Evolutionary conservation across 73 alveolate genomes (phyloP), one percentile per base, ranked within the genome.

Genomic region (Breviolum minutum): DNA sequence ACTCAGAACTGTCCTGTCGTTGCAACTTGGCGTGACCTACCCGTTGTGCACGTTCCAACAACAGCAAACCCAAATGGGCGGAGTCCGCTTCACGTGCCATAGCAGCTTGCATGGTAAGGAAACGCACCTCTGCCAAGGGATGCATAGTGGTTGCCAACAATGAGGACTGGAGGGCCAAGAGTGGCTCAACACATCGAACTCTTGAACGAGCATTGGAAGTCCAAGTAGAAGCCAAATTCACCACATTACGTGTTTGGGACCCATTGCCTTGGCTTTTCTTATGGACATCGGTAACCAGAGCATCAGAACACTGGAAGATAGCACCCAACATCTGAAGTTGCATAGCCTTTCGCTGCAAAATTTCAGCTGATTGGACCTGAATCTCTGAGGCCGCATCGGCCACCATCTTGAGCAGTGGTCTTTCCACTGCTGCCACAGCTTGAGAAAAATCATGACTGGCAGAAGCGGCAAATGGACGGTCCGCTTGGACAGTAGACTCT

Each of bases 241-340:
- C 29, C 73, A 90, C 96, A 26, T 24, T 68, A 2, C 79, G 63
- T 7, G 79, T 60, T 63, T 30, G 88, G 11, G 54, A 40, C 32
- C 19, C 27, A 11, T 64, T 20, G 26, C 16, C 85, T 26, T 62
- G 77, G 5, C 79, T 11, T 63, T 48, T 74, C 79, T 85, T 60
- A 19, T 85, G 94, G 48, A 85, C 94, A 29, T 92, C 97, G 8
- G 89, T 32, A 26, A 32, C 89, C 97, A 92, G 16, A 32, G 97
- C 97, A 76, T 92, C 97, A 24, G 20, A 22, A 89, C 88, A 92
- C 29, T 92, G 85, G 71, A 92, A 92, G 17, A 92, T 60, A 9
- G 97, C 54, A 14, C 97, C 95, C 71, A 87, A 70, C 95, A 87
- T 87, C 95, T 87, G 95, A 22, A 87, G 84, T 7, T 64, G 81